These are phyloP conservation scores for Gleditsia sinensis DNA, from an alignment of 306 rosid species.

Conservation along the genomic window DNA sequence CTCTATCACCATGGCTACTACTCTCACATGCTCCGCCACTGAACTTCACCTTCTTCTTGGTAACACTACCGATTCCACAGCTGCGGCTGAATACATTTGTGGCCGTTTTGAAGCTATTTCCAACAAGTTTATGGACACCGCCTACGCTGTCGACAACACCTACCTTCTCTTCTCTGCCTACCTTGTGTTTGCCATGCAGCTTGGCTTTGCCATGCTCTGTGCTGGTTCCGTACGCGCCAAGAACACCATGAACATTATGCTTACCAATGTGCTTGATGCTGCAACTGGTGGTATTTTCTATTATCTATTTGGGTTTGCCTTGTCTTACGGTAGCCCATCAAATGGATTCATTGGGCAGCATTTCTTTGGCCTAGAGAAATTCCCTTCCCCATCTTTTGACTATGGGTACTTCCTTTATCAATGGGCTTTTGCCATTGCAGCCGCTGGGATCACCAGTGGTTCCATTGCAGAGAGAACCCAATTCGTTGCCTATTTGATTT, in stretches of 20 bases:
- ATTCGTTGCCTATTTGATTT: slow-evolving; percentile 48
- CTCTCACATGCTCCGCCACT: slow-evolving; percentile 43
- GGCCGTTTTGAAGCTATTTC: slow-evolving; percentile 40
- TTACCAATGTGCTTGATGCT: slow-evolving; percentile 61
- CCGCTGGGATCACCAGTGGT: slow-evolving; percentile 60
- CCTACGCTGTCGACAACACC: slow-evolving; percentile 45
- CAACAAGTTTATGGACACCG: slow-evolving; percentile 42
- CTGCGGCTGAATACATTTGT: slow-evolving; percentile 54
- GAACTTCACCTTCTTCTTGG: slow-evolving; percentile 42
- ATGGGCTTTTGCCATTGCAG: slow-evolving; percentile 61
- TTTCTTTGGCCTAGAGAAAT: slow-evolving; percentile 41
- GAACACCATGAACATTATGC: slow-evolving; percentile 64
- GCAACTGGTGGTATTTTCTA: slow-evolving; percentile 49
- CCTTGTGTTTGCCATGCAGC: slow-evolving; percentile 60
- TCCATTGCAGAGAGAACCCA: slow-evolving; percentile 59
- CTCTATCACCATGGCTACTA: slow-evolving; percentile 23
- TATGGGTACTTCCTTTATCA: slow-evolving; percentile 46
- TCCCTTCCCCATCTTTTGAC: slow-evolving; percentile 42
- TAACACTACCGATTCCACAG: slow-evolving; percentile 4
- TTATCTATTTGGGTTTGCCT: slow-evolving; percentile 51
- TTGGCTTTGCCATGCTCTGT: slow-evolving; percentile 65
- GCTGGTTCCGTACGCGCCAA: slow-evolving; percentile 60
- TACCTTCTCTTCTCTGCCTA: slow-evolving; percentile 54
- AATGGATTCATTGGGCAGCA: slow-evolving; percentile 48
- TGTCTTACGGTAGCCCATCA: slow-evolving; percentile 49